Conservation (phyloP, 192 early-diverging fungal species). For the Coemansia sp. region DNA sequence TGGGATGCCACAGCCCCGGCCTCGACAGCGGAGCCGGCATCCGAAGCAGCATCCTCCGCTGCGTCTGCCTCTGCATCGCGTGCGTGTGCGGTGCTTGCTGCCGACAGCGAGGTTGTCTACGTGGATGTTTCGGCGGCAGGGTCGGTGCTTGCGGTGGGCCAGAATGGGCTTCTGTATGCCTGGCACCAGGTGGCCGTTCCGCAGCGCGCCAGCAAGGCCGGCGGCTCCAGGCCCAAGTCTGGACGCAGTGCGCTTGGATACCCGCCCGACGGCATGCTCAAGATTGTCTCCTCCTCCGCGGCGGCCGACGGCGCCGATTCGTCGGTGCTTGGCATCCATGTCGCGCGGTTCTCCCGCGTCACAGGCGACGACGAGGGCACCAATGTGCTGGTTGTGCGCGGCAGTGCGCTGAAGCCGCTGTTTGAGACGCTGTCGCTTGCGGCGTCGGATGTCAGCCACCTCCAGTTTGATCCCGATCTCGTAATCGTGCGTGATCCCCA, state of each 20-base stretch:
- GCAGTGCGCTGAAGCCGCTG: conserved; percentile 28
- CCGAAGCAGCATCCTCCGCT: background rate
- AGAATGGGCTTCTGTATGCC: conserved; percentile 26
- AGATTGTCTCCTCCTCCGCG: background rate
- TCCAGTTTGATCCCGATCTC: conserved; percentile 25
- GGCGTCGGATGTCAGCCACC: conserved; percentile 8
- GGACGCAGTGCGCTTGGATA: conserved; percentile 22
- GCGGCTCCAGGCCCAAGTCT: background rate
- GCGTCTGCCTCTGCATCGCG: conserved; percentile 1
- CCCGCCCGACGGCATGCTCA: conserved; percentile 31
- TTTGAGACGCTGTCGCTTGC: conserved; percentile 45
- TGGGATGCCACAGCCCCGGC: conserved; percentile 20
- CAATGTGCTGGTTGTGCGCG: conserved; percentile 39
- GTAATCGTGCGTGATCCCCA: conserved; percentile 25
- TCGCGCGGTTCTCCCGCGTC: conserved; percentile 45
- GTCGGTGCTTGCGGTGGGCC: conserved; percentile 37
- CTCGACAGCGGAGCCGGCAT: background rate
- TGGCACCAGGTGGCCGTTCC: conserved; percentile 44
- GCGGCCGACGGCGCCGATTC: background rate
- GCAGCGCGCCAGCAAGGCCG: background rate
- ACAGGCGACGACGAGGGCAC: conserved; percentile 28
- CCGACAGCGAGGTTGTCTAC: conserved; percentile 26
- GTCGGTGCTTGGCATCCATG: conserved; percentile 12
- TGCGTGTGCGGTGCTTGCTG: conserved; percentile 17
- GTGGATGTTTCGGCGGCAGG: conserved; percentile 34